Evolutionary conservation across 73 alveolate genomes (phyloP).

Genomic region (Paramecium caudatum): DNA sequence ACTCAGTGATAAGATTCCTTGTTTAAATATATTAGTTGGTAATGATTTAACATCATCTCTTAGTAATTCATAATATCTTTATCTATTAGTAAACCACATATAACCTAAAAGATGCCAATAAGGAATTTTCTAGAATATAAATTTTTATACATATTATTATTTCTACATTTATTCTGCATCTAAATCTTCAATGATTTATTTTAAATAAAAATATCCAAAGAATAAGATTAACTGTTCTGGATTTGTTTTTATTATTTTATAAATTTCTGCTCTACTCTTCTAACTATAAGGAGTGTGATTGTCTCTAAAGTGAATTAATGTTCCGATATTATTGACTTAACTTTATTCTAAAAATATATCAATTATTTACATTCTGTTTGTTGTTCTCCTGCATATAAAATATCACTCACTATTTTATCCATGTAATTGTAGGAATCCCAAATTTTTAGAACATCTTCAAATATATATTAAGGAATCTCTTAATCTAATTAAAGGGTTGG

Average conservation of each 20-base stretch:
- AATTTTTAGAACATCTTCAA: slow-evolving; percentile 41
- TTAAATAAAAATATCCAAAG: slow-evolving; percentile 54
- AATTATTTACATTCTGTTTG: background rate
- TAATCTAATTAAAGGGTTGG: slow-evolving; percentile 27
- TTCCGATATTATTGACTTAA: slow-evolving; percentile 25
- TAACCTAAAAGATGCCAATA: slow-evolving; percentile 62
- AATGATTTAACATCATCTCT: background rate
- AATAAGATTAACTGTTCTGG: slow-evolving; percentile 45
- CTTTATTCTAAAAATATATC: background rate
- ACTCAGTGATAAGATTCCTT: background rate
- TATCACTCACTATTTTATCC: slow-evolving; percentile 59
- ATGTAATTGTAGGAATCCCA: slow-evolving; percentile 60
- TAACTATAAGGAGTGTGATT: slow-evolving; percentile 15
- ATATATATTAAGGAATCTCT: background rate
- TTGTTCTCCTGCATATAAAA: slow-evolving; percentile 18
- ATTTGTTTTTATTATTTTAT: background rate
- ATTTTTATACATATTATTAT: background rate
- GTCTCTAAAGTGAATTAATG: slow-evolving; percentile 51
- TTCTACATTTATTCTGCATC: slow-evolving; percentile 48
- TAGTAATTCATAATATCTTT: slow-evolving; percentile 12
- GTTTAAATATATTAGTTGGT: slow-evolving; percentile 7
- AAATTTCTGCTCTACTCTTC: slow-evolving; percentile 12
- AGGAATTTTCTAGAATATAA: slow-evolving; percentile 18
- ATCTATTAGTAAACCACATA: slow-evolving; percentile 51
- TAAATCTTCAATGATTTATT: slow-evolving; percentile 35